phyloP scores from a whole-genome alignment of 1,139 yeast genomes.

The Candida tropicalis region DNA sequence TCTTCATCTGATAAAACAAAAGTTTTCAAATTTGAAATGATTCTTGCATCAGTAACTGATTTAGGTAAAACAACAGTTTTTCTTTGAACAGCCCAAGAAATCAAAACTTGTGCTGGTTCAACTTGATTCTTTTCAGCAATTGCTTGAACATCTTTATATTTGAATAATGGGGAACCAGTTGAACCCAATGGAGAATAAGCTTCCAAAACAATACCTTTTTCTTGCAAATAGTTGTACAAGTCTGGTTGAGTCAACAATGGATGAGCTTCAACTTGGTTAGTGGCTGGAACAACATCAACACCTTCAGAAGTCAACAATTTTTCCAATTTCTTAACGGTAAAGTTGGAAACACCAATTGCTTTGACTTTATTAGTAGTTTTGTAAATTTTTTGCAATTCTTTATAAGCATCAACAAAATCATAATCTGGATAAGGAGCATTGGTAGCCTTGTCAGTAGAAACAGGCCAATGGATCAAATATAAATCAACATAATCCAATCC shows the following conservation, averaged over 20 bases:
- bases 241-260: conserved; percentile 59
- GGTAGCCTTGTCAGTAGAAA: conserved; percentile 44
- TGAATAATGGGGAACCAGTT: conserved; percentile 52
- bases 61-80: conserved; percentile 58
- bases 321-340: conserved; percentile 47
- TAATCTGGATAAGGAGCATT: conserved; percentile 40
- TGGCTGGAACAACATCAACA: conserved; percentile 48
- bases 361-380: conserved; percentile 57
- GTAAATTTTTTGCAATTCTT: conserved; percentile 60
- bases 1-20: conserved; percentile 34
- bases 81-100: conserved; percentile 57
- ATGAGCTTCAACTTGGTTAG: conserved; percentile 62
- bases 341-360: conserved; percentile 67
- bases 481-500: conserved; percentile 82
- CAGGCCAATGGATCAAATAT: conserved; percentile 89
- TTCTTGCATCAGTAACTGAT: conserved; percentile 44
- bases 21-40: conserved; percentile 36
- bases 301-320: conserved; percentile 49
- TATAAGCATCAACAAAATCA: conserved; percentile 69
- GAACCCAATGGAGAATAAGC: conserved; percentile 68
- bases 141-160: conserved; percentile 40
- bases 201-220: conserved; percentile 48
- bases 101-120: conserved; percentile 47
- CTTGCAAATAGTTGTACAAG: conserved; percentile 43
- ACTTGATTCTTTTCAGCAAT: conserved; percentile 49